phyloP scores from a whole-genome alignment of 331 rosid genomes.

The Quercus lobata region DNA sequence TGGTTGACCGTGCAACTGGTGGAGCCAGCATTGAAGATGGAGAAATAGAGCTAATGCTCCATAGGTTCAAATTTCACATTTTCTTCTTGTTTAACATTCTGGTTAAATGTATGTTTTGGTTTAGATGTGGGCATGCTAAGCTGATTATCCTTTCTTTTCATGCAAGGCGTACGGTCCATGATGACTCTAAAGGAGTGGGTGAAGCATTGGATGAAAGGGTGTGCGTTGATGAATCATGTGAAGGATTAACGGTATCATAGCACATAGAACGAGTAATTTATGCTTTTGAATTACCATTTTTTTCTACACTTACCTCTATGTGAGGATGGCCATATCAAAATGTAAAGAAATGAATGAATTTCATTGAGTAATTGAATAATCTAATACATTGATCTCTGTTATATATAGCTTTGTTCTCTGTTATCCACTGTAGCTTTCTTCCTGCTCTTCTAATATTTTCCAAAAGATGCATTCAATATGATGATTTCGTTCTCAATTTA shows the following conservation, averaged over 20 bases:
- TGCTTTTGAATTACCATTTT: neutral
- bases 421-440: no score
- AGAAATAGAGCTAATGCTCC: slow-evolving; percentile 84
- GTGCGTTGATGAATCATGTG: slow-evolving; percentile 40
- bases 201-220: slow-evolving; percentile 84
- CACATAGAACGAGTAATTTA: neutral
- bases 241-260: slow-evolving; percentile 70
- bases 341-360: no score
- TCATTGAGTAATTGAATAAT: no score
- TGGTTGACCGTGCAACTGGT: slow-evolving; percentile 90
- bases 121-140: neutral
- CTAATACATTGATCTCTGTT: no score
- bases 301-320: neutral
- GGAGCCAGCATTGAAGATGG: slow-evolving; percentile 85
- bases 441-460: no score
- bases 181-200: slow-evolving; percentile 61
- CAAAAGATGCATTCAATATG: no score
- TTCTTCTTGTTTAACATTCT: neutral
- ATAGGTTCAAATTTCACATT: slow-evolving; percentile 44
- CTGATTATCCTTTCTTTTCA: slow-evolving; percentile 9
- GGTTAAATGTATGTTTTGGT: neutral
- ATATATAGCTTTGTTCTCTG: no score
- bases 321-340: no score
- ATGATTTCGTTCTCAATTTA: no score
- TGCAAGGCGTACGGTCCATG: slow-evolving; percentile 53